These are phyloP conservation scores for Saturnispora zaruensis DNA, from an alignment of 805 yeast species.

Conservation along the genomic window DNA sequence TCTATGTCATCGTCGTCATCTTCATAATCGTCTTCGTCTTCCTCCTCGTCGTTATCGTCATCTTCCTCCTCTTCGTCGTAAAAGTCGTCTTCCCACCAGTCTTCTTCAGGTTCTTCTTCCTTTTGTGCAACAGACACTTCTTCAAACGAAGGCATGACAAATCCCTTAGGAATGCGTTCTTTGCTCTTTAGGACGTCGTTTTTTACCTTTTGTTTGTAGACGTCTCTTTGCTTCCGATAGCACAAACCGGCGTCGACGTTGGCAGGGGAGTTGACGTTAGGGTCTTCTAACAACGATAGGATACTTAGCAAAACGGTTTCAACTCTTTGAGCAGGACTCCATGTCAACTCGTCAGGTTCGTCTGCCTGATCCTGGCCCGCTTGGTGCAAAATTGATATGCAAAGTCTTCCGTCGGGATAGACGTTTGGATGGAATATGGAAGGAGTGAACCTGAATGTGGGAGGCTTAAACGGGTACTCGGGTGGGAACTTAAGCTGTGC, in stretches of 20 bases:
- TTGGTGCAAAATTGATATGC: constrained; percentile 88
- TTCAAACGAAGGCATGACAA: constrained; percentile 68
- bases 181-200: constrained; percentile 77
- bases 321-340: constrained; percentile 93
- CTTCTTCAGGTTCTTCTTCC: constrained; percentile 24
- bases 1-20: constrained; percentile 18
- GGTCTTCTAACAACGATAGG: constrained; percentile 86
- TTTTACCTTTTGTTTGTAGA: constrained; percentile 67
- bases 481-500: constrained; percentile 89
- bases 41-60: constrained; percentile 27
- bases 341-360: constrained; percentile 88
- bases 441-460: constrained; percentile 87
- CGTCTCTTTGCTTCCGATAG: constrained; percentile 75
- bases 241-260: constrained; percentile 96
- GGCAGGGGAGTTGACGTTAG: constrained; percentile 90
- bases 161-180: constrained; percentile 79
- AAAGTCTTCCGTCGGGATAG: constrained; percentile 85
- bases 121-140: constrained; percentile 31
- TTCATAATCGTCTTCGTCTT: constrained; percentile 23
- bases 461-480: constrained; percentile 91
- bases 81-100: constrained; percentile 26
- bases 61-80: constrained; percentile 28
- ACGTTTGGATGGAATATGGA: constrained; percentile 96
- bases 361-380: constrained; percentile 83
- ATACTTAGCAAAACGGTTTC: constrained; percentile 89